These are phyloP conservation scores for Rosa rugosa DNA, from an alignment of 306 rosid species.

Conservation along the genomic window DNA sequence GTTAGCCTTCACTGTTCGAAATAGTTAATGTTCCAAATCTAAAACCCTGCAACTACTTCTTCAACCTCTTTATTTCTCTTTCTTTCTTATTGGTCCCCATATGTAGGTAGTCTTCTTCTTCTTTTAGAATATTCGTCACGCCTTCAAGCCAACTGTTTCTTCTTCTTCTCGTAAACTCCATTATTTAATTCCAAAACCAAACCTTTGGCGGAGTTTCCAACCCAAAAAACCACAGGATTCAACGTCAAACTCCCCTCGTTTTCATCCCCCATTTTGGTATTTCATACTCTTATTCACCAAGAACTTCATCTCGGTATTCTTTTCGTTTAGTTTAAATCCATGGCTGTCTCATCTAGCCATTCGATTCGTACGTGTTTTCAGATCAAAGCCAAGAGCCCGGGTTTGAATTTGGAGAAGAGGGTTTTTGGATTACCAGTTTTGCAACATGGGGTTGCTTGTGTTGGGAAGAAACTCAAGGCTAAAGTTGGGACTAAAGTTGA, in stretches of 20 bases:
- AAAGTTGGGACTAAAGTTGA: slow-evolving; percentile 34
- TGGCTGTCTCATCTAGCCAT: slow-evolving; percentile 45
- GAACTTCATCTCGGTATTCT: neutral
- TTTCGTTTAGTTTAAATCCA: slow-evolving; percentile 27
- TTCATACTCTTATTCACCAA: neutral
- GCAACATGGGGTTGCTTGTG: slow-evolving; percentile 22
- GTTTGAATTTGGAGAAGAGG: slow-evolving; percentile 27
- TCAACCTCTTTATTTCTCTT: neutral
- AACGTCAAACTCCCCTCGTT: neutral
- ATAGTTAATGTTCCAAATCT: neutral
- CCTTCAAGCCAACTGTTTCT: neutral
- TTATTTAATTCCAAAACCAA: slow-evolving; percentile 9
- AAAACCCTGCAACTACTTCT: neutral
- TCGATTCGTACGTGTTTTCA: slow-evolving; percentile 27
- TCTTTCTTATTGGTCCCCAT: neutral
- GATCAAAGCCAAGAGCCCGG: slow-evolving; percentile 20
- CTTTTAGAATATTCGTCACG: neutral
- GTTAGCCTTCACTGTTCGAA: neutral
- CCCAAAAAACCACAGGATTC: slow-evolving; percentile 20
- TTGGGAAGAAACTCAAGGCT: slow-evolving; percentile 38
- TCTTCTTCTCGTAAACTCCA: slow-evolving; percentile 26
- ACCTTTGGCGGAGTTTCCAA: slow-evolving; percentile 46
- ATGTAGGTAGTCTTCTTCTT: neutral
- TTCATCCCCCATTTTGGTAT: neutral
- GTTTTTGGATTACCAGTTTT: slow-evolving; percentile 24